Evolutionary conservation across 225 moss, liverwort and hornwort genomes (phyloP).

Genomic region (Pseudisothecium myosuroides): DNA sequence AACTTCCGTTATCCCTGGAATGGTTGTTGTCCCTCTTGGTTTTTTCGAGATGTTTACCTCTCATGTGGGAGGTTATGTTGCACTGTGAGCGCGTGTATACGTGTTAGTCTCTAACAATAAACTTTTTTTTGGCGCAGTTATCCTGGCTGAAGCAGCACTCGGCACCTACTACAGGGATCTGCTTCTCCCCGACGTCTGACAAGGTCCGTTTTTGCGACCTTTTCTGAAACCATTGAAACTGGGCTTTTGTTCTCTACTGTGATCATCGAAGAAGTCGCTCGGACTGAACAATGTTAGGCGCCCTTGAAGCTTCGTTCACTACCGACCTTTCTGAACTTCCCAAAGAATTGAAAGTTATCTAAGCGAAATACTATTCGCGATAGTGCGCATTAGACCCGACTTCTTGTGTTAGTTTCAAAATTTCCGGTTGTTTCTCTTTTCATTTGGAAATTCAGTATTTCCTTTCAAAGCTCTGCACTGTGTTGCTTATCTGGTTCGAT

Average conservation of each 20-base stretch:
- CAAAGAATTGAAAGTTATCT: not conserved
- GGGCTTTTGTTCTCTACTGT: not conserved
- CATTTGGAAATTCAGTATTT: not conserved
- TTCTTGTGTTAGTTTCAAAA: not conserved
- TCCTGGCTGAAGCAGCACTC: slow-evolving; percentile 99
- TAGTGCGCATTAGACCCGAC: not conserved
- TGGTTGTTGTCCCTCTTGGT: not conserved
- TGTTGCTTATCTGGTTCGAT: not conserved
- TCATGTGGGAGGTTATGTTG: not conserved
- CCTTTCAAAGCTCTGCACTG: not conserved
- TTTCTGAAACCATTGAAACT: not conserved
- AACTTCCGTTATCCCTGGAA: not conserved
- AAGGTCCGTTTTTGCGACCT: slow-evolving; percentile 42
- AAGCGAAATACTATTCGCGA: not conserved
- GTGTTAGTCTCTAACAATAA: not conserved
- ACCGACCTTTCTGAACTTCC: not conserved
- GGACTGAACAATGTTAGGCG: not conserved
- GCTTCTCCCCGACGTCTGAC: slow-evolving; percentile 97
- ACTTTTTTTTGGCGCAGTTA: slow-evolving; percentile 34
- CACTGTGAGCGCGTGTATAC: not conserved
- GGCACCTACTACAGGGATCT: slow-evolving; percentile 93
- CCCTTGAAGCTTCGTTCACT: not conserved
- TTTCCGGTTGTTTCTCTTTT: not conserved
- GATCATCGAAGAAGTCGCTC: not conserved
- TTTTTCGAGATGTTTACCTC: not conserved